A percentile compares a stretch with the other conserved stretches of the same genome.
Evolutionary conservation across 2,329 filamentous ascomycete species (phyloP).

Genomic region (Colletotrichum endophyticum): DNA sequence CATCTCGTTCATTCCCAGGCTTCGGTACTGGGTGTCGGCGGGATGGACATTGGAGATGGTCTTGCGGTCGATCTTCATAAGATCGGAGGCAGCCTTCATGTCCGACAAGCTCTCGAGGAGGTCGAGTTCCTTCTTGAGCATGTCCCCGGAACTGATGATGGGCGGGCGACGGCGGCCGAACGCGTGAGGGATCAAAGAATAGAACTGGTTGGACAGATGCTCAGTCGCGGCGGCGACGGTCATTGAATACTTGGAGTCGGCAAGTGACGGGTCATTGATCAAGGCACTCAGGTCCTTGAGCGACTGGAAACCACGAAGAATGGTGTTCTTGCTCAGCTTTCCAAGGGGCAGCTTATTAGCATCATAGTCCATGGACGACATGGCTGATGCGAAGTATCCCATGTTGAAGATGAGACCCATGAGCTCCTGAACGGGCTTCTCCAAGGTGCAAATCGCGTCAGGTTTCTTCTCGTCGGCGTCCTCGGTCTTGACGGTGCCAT

Average conservation of each 20-base stretch:
- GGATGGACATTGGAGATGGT: conserved; percentile 54
- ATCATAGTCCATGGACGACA: conserved; percentile 74
- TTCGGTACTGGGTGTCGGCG: conserved; percentile 75
- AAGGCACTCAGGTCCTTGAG: conserved; percentile 77
- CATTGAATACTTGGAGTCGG: conserved; percentile 46
- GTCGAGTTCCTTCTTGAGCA: conserved; percentile 78
- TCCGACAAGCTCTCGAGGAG: conserved; percentile 82
- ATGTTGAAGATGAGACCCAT: conserved; percentile 87
- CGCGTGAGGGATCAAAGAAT: conserved; percentile 80
- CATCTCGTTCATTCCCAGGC: conserved; percentile 79
- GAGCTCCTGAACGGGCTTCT: conserved; percentile 66
- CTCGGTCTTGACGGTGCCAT: conserved; percentile 20
- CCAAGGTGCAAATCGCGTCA: conserved; percentile 60
- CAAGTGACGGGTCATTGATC: conserved; percentile 58
- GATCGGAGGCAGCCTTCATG: conserved; percentile 81
- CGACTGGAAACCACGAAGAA: conserved; percentile 75
- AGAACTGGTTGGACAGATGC: conserved; percentile 77
- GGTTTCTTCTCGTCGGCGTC: conserved; percentile 31
- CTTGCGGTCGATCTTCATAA: conserved; percentile 71
- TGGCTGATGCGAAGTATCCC: conserved; percentile 70
- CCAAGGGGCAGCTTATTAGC: conserved; percentile 80
- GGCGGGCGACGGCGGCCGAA: conserved; percentile 79
- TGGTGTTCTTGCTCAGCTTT: conserved; percentile 81
- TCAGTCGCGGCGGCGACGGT: conserved; percentile 52
- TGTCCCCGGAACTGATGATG: conserved; percentile 58